Base-by-base conservation (phyloP, 2,329 filamentous ascomycete genomes). In the Apiospora koreana region DNA sequence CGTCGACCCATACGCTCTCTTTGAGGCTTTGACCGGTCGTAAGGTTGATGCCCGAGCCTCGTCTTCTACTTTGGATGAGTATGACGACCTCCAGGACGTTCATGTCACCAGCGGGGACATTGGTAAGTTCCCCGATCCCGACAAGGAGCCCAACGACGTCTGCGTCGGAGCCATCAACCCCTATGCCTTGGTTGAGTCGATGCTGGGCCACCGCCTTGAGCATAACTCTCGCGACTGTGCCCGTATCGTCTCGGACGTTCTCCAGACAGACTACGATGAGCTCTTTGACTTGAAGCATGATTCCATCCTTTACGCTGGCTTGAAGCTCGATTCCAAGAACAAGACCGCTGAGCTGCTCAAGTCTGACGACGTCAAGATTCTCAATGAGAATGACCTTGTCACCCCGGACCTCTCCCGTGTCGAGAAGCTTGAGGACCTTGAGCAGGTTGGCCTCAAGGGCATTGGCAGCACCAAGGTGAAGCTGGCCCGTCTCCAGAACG, bases 191-290 rank as follows among this genome's bases (percentile, higher is more conserved):
- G 81, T 80, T 3, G 83, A 85, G 77, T 81, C 82, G 28, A 77
- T 85, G 68, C 74, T 85, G 41, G 82, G 82, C 69, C 80, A 82
- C 69, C 80, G 77, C 68, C 77, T 85, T 25, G 80, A 85, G 73
- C 77, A 78, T n/a, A 72, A 75, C 64, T 81, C 80, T 38, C 75
- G 79, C 25, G 75, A 75, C 25, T 75, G 79, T 0, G 76, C 79
- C 28, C 74, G 76, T 18, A 78, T 85, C 69, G 73, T 85, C 38
- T 79, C 81, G 65, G 81, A 82, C 67, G 79, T 83, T 41, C 79
- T 85, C 31, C 82, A 84, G 76, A 84, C 82, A 23, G 83, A 85
- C 74, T 85, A 85, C 69, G 81, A 84, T 65, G 83, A 85, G 76
- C 81, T 85, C 58, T 85, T 85, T 67, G 83, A 85, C 75, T 76